A percentile compares a stretch with the other conserved stretches of the same genome.
Conservation (phyloP, 306 rosid species). For the Mimosa pudica region DNA sequence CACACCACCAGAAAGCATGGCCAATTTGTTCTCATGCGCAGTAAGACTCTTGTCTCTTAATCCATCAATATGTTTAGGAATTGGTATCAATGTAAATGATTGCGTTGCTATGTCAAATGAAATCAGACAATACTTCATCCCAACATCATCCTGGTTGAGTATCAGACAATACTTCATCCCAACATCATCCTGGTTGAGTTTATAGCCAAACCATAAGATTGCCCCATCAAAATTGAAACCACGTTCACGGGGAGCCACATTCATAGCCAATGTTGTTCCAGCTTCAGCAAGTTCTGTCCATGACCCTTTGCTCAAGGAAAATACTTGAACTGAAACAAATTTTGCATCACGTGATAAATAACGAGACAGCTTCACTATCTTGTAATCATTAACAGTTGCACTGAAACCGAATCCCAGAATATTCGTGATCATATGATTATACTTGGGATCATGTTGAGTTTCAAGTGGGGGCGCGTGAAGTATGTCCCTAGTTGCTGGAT, state of each 20-base stretch:
- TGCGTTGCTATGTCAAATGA: background rate
- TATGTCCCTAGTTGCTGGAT: background rate
- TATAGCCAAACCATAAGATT: background rate
- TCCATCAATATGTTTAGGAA: background rate
- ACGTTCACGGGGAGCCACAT: no score
- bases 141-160: no score
- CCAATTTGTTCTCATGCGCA: background rate
- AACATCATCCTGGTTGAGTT: no score
- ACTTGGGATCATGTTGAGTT: no score
- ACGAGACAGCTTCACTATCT: background rate
- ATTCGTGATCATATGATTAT: no score
- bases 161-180: no score
- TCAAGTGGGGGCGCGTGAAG: no score
- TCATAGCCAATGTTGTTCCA: background rate
- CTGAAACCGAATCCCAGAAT: background rate
- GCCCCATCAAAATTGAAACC: background rate
- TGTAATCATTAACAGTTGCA: background rate
- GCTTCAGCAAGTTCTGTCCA: background rate
- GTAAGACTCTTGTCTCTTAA: background rate
- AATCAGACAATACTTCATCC: no score
- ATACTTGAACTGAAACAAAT: background rate
- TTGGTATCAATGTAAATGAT: background rate
- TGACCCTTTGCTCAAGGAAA: background rate
- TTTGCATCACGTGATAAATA: background rate
- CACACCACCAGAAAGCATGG: background rate